Percentiles rank a stretch among this genome's conserved stretches.
Conservation (phyloP, 2,329 filamentous ascomycete genomes). For the Byssochlamys sp. region DNA sequence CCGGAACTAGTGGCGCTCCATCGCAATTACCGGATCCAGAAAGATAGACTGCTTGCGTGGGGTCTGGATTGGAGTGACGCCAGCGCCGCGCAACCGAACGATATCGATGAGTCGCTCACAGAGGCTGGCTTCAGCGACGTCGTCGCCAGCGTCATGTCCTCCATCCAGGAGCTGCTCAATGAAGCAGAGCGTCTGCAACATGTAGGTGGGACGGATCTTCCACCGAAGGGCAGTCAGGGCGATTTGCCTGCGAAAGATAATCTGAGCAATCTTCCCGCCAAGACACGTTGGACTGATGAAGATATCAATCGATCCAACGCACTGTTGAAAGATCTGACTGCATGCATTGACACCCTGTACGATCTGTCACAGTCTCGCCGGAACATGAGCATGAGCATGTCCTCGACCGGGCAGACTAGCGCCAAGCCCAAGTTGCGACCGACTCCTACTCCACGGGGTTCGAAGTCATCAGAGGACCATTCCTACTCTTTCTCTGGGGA, state of each 20-base stretch:
- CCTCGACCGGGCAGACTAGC: conserved; percentile 19
- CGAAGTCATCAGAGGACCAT: conserved; percentile 15
- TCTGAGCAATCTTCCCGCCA: conserved; percentile 24
- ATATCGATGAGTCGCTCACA: conserved; percentile 55
- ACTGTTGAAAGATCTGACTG: conserved; percentile 51
- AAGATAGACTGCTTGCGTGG: conserved; percentile 55
- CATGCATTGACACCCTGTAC: conserved; percentile 56
- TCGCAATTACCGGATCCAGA: conserved; percentile 53
- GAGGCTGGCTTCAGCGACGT: conserved; percentile 55
- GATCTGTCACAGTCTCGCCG: conserved; percentile 51
- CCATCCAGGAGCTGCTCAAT: conserved; percentile 53
- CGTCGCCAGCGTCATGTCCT: conserved; percentile 54
- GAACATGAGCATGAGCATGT: conserved; percentile 34
- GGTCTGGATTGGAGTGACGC: conserved; percentile 58
- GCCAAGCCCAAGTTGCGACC: conserved; percentile 16
- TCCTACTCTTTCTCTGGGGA: conserved; percentile 15
- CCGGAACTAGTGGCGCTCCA: conserved; percentile 49
- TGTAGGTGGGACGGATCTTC: conserved; percentile 29
- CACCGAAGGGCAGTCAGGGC: conserved; percentile 26
- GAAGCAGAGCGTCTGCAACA: conserved; percentile 52
- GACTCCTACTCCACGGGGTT: conserved; percentile 18
- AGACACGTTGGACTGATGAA: conserved; percentile 38
- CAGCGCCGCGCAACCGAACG: conserved; percentile 45
- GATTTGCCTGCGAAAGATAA: conserved; percentile 21
- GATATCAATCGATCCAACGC: conserved; percentile 48